phyloP scores from a whole-genome alignment of 495 filamentous ascomycete species.

The Podospora bellae-mahoneyi region DNA sequence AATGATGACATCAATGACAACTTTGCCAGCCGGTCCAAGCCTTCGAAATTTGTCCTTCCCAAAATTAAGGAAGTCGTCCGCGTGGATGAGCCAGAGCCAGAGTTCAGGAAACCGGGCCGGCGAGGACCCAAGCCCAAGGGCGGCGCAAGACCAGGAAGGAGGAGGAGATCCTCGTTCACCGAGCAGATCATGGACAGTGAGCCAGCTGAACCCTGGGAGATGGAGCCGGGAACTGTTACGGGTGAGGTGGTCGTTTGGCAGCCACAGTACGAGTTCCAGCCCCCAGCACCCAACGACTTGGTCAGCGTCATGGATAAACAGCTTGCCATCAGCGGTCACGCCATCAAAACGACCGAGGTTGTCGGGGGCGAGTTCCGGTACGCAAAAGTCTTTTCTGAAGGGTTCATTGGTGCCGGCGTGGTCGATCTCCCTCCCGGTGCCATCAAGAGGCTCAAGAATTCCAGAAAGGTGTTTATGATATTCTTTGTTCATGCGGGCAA shows the following conservation, averaged over 20 bases:
- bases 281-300: slow-evolving; percentile 44
- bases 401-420: slow-evolving; percentile 83
- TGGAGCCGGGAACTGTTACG: slow-evolving; percentile 41
- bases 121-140: background rate
- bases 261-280: slow-evolving; percentile 42
- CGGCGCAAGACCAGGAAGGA: slow-evolving; percentile 10
- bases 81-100: slow-evolving; percentile 55
- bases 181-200: slow-evolving; percentile 42
- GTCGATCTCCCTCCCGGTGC: slow-evolving; percentile 80
- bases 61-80: slow-evolving; percentile 73
- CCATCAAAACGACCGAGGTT: slow-evolving; percentile 71
- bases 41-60: slow-evolving; percentile 53
- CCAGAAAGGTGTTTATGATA: slow-evolving; percentile 88
- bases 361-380: slow-evolving; percentile 78
- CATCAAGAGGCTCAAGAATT: slow-evolving; percentile 83
- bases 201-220: slow-evolving; percentile 51
- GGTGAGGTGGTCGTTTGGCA: slow-evolving; percentile 49
- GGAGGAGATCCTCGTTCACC: slow-evolving; percentile 12
- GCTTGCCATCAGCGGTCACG: slow-evolving; percentile 70
- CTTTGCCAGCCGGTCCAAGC: slow-evolving; percentile 28
- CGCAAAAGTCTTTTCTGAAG: slow-evolving; percentile 76
- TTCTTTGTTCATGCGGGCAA: slow-evolving; percentile 83
- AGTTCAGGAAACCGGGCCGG: slow-evolving; percentile 7
- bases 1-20: slow-evolving; percentile 48
- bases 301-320: slow-evolving; percentile 55